Base-by-base conservation (phyloP, 352 stramenopile species). In the Peronospora farinosa region DNA sequence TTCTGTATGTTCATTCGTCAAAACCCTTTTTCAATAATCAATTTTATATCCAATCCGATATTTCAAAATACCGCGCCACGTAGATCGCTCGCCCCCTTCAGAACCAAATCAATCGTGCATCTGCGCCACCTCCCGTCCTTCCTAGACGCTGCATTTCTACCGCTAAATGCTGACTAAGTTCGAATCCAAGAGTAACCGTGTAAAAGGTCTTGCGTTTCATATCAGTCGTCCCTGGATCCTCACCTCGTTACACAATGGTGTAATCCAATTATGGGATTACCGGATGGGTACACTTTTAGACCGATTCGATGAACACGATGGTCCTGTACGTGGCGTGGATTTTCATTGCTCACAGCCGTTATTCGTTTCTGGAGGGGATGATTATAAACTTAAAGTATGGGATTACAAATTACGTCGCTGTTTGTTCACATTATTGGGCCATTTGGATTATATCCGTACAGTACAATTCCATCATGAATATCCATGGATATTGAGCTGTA, bases 361-460 rank as follows among this genome's bases (percentile, higher is more conserved):
- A 12, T 98, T 99, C 54, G 96, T 98, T 12, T 98, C 94, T 12
- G 97, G 97, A 16, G 96, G 96, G 19, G 97, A 99, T 67, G 97
- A 99, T 73, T 99, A 99, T 92, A 99, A 99, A 72, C 97, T 99
- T 62, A 99, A 99, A 78, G 96, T 99, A 16, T 99, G 97, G 96
- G 96, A 99, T 76, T 99, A 98, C 74, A 99, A 99, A 77, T 82
- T 99, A 36, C 88, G 96, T 31, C 81, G 96, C 46, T 99, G 96
- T 65, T 80, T 99, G 6, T 99, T 99, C 67, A 99, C 96, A 6
- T 69, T 99, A 15, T 75, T 99, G 9, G 97, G 96, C 2, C 97
- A 99, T 67, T 72, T 99, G 50, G 97, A 99, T 86, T 99, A 99
- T 77, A 99, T 99, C 63, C 89, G 97, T 50, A 99, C 96, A 38